Evolutionary conservation across 345 rosid species (phyloP), one percentile per base, ranked within the genome.

Genomic region (Gossypium rotundifolium): DNA sequence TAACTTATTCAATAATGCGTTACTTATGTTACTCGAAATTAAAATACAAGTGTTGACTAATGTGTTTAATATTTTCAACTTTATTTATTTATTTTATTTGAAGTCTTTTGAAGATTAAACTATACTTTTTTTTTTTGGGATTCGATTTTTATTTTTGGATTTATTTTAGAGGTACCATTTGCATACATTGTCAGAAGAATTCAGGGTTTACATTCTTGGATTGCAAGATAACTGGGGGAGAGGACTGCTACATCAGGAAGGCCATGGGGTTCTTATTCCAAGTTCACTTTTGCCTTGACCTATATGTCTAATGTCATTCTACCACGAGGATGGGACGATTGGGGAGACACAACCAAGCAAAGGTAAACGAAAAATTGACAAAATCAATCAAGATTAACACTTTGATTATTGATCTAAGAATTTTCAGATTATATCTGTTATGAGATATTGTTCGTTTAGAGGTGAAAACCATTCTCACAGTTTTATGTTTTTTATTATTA

Each of bases 191-290:
- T 74, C 70, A 12, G 60, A 11, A n/a, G 40, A 33, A n/a, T 13
- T 8, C 76, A 2, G 76, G 76, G 0, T 74, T 74, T 51, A 64
- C 48, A 2, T 74, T 74, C 61, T 49, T 64, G 63, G 70, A 52
- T 29, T 74, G 71, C 62, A 74, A 64, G 51, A 64, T 74, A 9
- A 74, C 76, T 18, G 76, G 76, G 2, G 2, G 62, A 33, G 5
- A 29, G 58, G 40, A 74, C 44, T 49, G 29, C 71, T 11, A 29
- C 64, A 6, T 20, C 52, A 11, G 76, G 76, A 51, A 74, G 76
- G 60, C 71, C 76, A 33, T 64, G 76, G 71, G 71, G 71, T 64
- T 7, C 71, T 29, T 74, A 74, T 74, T 74, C 76, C 25, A 74
- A 46, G 51, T 71, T 74, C 33, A 16, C 64, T 2, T 74, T 74